Base-by-base conservation (phyloP, 2,329 filamentous ascomycete genomes). In the Cryphonectria nitschkei region DNA sequence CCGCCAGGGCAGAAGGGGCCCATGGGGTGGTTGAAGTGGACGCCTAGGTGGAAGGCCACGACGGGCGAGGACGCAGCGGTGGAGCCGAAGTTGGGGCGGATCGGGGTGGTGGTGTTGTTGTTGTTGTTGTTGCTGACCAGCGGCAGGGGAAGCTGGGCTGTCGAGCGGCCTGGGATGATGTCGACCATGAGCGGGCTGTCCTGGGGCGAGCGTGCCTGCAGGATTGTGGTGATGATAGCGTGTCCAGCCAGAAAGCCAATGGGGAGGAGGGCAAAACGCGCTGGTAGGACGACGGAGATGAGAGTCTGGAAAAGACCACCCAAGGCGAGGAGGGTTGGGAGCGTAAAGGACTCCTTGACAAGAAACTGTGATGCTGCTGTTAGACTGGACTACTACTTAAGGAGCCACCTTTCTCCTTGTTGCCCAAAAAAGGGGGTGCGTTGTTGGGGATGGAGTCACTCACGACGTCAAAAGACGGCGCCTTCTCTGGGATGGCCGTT, bases 1-100 rank as follows among this genome's bases (percentile, higher is more conserved):
- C 79, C 81, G 64, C 83, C 82, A 0, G 87, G 86, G 2, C 81
- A 78, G 29, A 88, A 75, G 11, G 83, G 60, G 3, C 87, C 86
- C 0, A 88, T 79, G 0, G 87, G 86, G 66, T 85, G 83, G 78
- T 84, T 84, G 75, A 78, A 78, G 70, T 84, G 82, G 16, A 81
- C 76, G 64, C 83, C 83, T 19, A 85, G 78, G 74, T 84, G 80
- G 77, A 85, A 84, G 68, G 84, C 81, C 50, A 84, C 81, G 32
- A 84, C 50, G 26, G 77, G 70, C 2, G 76, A 73, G 2, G 75
- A 68, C 16, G 77, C 76, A 2, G 81, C 78, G 1, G 72, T 64
- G 2, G 75, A 73, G 68, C 75, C 77, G 69, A 79, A 79, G 6
- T 70, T 52, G 60, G 79, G 77, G 1, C 46, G n/a, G 4, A 3